Percentiles rank a stretch among this genome's conserved stretches.
These are phyloP conservation scores for Dactylellina haptotyla DNA, from an alignment of 2,329 filamentous ascomycete species.

Conservation along the genomic window DNA sequence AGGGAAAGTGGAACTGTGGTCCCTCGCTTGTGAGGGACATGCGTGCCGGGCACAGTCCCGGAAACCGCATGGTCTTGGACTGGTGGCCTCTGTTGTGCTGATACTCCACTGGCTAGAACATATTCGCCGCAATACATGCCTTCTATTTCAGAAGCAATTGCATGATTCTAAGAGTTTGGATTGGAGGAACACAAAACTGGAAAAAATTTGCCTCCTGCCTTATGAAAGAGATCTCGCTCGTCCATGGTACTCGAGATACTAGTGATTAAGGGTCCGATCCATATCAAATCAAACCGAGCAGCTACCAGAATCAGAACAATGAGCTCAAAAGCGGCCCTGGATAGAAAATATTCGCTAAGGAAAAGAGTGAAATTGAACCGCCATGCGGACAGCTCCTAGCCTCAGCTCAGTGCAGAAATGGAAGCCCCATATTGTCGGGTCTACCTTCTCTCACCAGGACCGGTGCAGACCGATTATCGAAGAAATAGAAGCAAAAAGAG, in stretches of 20 bases:
- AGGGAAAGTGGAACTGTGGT: too few species aligned
- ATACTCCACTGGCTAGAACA: too few species aligned
- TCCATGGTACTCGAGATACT: not conserved
- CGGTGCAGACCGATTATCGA: not conserved
- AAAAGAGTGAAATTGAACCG: constrained; percentile 35
- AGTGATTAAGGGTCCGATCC: not conserved
- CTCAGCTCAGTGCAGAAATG: constrained; percentile 17
- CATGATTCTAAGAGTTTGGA: not conserved
- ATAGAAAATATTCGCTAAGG: not conserved
- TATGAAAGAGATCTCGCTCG: not conserved
- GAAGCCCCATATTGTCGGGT: constrained; percentile 31
- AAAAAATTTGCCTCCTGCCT: constrained; percentile 15
- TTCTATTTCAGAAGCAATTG: too few species aligned
- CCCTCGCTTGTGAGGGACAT: not conserved
- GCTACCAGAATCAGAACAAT: constrained; percentile 47
- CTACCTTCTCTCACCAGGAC: constrained; percentile 14
- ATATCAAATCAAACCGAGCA: constrained; percentile 3
- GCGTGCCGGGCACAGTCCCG: not conserved
- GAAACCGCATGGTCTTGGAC: too few species aligned
- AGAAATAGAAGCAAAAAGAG: too few species aligned
- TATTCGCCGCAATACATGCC: too few species aligned
- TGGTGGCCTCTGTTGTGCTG: not conserved
- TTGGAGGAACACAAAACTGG: not conserved
- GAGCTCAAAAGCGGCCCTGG: constrained; percentile 31
- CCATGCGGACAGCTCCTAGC: constrained; percentile 11